These are phyloP conservation scores for Spiraea crenata DNA, from an alignment of 331 rosid species.

Conservation along the genomic window DNA sequence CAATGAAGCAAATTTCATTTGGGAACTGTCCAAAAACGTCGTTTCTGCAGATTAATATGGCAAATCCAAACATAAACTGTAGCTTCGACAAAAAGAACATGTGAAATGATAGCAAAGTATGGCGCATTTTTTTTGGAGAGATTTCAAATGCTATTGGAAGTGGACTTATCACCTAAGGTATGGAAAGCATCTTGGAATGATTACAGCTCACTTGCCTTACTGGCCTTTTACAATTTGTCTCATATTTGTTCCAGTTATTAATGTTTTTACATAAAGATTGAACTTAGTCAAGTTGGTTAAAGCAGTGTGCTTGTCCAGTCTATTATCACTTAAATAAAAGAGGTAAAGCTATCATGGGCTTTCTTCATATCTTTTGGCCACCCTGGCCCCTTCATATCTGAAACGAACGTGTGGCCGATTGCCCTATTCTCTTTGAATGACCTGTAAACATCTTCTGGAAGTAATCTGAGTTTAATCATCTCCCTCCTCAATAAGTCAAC, in stretches of 20 bases:
- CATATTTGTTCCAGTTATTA: too few species aligned
- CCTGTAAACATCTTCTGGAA: constrained; percentile 8
- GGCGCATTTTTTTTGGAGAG: background rate
- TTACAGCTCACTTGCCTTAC: constrained; percentile 16
- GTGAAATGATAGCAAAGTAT: constrained; percentile 11
- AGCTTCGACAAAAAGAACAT: background rate
- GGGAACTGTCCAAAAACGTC: too few species aligned
- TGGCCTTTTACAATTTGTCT: too few species aligned
- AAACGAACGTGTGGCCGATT: constrained; percentile 43
- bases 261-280: too few species aligned
- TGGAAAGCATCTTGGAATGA: constrained; percentile 21
- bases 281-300: too few species aligned
- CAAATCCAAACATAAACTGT: background rate
- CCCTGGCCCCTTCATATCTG: constrained; percentile 34
- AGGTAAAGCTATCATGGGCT: constrained; percentile 7
- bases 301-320: too few species aligned
- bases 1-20: background rate
- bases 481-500: constrained; percentile 11
- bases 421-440: constrained; percentile 7
- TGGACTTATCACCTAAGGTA: constrained; percentile 14
- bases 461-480: constrained; percentile 22
- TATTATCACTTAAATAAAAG: too few species aligned
- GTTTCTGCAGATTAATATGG: background rate
- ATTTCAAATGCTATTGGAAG: constrained; percentile 17
- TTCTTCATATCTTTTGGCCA: constrained; percentile 19